Evolutionary conservation across 257 asterid species (phyloP), one percentile per base, ranked within the genome.

Genomic region (Plantago major): DNA sequence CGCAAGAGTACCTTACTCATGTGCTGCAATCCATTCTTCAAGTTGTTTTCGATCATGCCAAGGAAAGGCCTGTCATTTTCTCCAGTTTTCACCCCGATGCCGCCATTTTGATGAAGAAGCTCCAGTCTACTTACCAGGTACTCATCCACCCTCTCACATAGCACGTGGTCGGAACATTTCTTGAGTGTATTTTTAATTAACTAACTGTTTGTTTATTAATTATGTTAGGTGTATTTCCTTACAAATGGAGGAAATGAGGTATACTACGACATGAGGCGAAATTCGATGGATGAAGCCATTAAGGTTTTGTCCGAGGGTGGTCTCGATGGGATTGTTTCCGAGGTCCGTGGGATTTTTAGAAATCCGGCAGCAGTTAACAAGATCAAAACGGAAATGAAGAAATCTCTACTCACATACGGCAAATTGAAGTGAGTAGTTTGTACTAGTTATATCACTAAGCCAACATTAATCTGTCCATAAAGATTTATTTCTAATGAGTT

Each of bases 61-160:
- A 77, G 30, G 94, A 71, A 42, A 80, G 99, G 70, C 96, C 96
- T 0, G 18, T 93, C 19, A 46, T 89, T 42, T 93, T 89, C 56
- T 93, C 99, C 38, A 68, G 74, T 26, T 93, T 93, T 78, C 99
- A 89, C 9, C 99, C 99, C 0, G 99, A 89, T 60, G 97, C 99
- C 33, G 88, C 85, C 22, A 70, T 89, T 7, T 78, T 83, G 0
- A 74, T 81, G 30, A 73, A 73, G 79, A 83, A 82, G 52, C 90
- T 87, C 50, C 97, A 93, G 75, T 71, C 47, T 70, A 60, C 54
- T 16, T 85, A 82, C 70, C 99, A 96, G 2, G 98, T 87, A 69
- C 18, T 52, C 12, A 52, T 19, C 11, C 18, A 18, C 22, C 5
- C 51, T 46, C 51, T 12, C 15, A 46, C 16, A 46, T 11, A 46